A percentile compares a stretch with the other conserved stretches of the same genome.
Evolutionary conservation across 2,329 filamentous ascomycete species (phyloP).

Genomic region (Phialophora chinensis): DNA sequence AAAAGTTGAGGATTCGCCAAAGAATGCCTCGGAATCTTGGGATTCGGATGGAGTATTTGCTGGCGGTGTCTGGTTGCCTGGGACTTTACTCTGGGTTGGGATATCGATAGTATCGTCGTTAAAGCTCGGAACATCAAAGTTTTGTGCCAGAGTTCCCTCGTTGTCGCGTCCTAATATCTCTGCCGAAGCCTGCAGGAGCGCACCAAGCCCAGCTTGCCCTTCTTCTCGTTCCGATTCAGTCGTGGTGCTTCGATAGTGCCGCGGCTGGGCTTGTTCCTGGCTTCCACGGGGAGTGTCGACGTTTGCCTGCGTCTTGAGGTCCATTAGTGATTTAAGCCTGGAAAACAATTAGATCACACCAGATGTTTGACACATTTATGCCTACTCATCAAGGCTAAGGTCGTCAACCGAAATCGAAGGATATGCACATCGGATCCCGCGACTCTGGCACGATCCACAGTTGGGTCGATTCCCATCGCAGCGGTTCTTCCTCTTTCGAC

Average conservation of each 20-base stretch:
- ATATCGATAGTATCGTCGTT: neutral
- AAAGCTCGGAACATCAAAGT: neutral
- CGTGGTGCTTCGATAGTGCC: neutral
- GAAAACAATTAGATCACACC: neutral
- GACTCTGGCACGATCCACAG: neutral
- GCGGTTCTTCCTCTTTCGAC: slow-evolving; percentile 13
- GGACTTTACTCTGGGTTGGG: neutral
- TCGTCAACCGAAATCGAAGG: slow-evolving; percentile 12
- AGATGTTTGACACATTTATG: neutral
- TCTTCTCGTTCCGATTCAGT: neutral
- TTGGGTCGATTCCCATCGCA: slow-evolving; percentile 7
- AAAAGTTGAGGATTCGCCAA: neutral
- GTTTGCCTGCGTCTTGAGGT: neutral
- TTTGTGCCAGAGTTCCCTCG: neutral
- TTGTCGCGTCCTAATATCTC: neutral
- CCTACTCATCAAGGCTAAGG: neutral
- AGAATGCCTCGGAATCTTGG: neutral
- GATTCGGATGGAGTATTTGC: neutral
- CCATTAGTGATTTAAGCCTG: neutral
- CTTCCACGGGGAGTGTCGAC: neutral
- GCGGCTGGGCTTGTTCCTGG: neutral
- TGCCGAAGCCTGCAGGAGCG: neutral
- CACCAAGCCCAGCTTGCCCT: neutral
- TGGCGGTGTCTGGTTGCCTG: neutral
- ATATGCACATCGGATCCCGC: neutral